Conservation (phyloP, 1,284 basidiomycete genomes). For the Lentinula novae-zelandiae region DNA sequence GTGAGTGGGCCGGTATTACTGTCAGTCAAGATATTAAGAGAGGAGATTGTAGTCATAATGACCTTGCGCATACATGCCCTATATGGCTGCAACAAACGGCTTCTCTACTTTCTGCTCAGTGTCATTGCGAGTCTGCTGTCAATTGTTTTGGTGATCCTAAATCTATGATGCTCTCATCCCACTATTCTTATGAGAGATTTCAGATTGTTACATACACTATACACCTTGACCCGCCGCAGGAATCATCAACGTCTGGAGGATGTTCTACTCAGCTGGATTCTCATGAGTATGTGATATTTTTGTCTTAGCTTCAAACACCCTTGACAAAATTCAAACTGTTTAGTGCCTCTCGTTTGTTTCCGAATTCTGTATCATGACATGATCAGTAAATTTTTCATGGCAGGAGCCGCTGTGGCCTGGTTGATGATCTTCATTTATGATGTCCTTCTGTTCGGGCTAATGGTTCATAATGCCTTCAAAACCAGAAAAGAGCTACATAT, state of each 20-base stretch:
- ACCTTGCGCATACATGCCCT: constrained; percentile 8
- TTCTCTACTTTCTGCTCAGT: not conserved
- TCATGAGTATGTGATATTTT: not conserved
- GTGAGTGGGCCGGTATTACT: not conserved
- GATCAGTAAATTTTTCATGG: not conserved
- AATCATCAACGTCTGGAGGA: not conserved
- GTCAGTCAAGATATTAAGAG: not conserved
- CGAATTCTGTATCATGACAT: not conserved
- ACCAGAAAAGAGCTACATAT: constrained; percentile 1
- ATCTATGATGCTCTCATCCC: not conserved
- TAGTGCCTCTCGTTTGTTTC: not conserved
- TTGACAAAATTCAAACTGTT: not conserved
- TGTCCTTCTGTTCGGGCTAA: constrained; percentile 1
- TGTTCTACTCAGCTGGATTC: not conserved
- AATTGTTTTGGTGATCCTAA: not conserved
- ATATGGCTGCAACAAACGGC: constrained; percentile 5
- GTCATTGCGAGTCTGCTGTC: not conserved
- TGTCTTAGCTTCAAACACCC: not conserved
- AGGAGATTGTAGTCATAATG: not conserved
- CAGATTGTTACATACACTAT: not conserved
- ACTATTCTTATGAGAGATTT: not conserved
- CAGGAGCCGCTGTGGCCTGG: constrained; percentile 4
- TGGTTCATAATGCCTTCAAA: not conserved
- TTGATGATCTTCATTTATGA: constrained; percentile 2
- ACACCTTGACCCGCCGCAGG: not conserved